phyloP scores from a whole-genome alignment of 2,329 filamentous ascomycete genomes.

The Fusarium algeriense region DNA sequence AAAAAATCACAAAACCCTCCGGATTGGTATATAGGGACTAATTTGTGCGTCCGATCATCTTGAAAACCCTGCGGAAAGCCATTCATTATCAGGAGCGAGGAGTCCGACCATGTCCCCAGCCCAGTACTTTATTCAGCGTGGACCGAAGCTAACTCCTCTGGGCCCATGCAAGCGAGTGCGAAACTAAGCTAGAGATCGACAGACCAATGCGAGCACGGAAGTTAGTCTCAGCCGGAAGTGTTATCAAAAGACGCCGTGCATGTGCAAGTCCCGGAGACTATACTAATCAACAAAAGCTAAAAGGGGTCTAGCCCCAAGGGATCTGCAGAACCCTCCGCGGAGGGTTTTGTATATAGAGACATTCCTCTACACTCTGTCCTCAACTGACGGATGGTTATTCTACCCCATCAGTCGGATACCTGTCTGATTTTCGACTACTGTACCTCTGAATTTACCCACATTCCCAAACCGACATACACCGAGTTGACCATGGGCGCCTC shows the following conservation, averaged over 20 bases:
- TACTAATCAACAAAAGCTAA: background rate
- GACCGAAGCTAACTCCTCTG: background rate
- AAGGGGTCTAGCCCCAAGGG: background rate
- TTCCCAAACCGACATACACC: background rate
- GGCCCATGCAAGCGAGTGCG: background rate
- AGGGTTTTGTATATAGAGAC: slow-evolving; percentile 1
- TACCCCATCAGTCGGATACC: background rate
- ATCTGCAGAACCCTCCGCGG: background rate
- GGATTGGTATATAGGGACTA: background rate
- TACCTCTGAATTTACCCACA: too few species aligned
- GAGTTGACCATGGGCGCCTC: background rate
- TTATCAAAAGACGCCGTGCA: background rate
- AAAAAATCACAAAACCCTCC: background rate
- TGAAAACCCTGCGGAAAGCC: background rate
- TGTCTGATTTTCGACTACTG: background rate
- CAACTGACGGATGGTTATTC: background rate
- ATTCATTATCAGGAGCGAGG: background rate
- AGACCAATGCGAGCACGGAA: background rate
- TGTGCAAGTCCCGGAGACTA: background rate
- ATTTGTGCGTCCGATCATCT: too few species aligned
- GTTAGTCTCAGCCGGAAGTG: background rate
- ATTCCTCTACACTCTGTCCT: background rate
- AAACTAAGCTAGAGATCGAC: background rate
- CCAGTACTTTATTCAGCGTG: too few species aligned
- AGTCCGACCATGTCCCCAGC: background rate